Evolutionary conservation across 768 basidiomycete species (phyloP).

Genomic region (Pisolithus tinctorius): DNA sequence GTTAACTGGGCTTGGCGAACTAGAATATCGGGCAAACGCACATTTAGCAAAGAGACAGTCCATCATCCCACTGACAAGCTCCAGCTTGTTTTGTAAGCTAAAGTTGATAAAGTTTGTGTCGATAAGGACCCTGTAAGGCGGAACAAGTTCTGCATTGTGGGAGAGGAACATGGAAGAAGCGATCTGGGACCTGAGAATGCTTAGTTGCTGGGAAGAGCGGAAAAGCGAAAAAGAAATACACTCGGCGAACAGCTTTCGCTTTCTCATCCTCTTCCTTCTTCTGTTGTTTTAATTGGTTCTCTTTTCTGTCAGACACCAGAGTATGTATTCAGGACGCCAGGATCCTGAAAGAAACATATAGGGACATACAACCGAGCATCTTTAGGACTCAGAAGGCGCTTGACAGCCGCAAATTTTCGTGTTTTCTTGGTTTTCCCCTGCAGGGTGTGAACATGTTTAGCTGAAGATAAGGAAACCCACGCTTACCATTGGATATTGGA

Average conservation of each 20-base stretch:
- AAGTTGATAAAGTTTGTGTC: conserved; percentile 99
- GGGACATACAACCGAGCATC: conserved; percentile 79
- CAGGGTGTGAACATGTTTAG: not conserved
- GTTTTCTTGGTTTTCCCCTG: conserved; percentile 92
- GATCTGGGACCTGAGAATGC: conserved; percentile 56
- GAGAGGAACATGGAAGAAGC: conserved; percentile 92
- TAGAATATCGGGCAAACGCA: conserved; percentile 28
- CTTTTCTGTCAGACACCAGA: conserved; percentile 55
- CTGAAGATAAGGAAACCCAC: not conserved
- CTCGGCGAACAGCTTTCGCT: conserved; percentile 65
- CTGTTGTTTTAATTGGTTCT: conserved; percentile 85
- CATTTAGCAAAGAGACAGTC: conserved; percentile 98
- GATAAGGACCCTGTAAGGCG: conserved; percentile 94
- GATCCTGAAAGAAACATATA: not conserved
- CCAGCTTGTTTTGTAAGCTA: conserved; percentile 94
- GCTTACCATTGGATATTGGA: conserved; percentile 13
- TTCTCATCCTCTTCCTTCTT: conserved; percentile 79
- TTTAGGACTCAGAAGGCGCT: conserved; percentile 89
- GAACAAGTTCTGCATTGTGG: conserved; percentile 93
- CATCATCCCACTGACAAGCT: conserved; percentile 98
- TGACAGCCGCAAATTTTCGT: conserved; percentile 90
- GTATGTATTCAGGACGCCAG: not conserved
- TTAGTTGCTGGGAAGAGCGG: not conserved
- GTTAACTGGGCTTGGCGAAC: conserved; percentile 2
- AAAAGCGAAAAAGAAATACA: conserved; percentile 46